Percentiles rank a stretch among this genome's conserved stretches.
Conservation (phyloP, 192 early-diverging fungal genomes). For the Coemansia sp. region DNA sequence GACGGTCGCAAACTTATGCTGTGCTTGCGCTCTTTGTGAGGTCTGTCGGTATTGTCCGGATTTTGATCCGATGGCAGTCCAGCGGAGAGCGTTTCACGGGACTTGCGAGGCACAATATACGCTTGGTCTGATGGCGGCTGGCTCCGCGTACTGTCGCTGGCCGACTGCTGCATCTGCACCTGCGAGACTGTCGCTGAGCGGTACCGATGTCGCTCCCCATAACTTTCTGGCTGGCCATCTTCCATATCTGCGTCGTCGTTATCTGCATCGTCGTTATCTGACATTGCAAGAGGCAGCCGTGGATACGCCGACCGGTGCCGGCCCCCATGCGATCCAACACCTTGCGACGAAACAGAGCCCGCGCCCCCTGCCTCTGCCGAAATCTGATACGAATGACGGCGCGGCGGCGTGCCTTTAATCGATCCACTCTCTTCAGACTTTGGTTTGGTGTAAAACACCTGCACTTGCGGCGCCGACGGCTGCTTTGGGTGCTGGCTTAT, state of each 20-base stretch:
- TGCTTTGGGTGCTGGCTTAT: conserved; percentile 48
- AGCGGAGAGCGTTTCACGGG: conserved; percentile 3
- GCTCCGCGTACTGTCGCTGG: conserved; percentile 1
- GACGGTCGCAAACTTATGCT: conserved; percentile 38
- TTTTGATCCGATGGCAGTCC: background rate
- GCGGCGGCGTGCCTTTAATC: conserved; percentile 27
- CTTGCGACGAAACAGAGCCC: conserved; percentile 4
- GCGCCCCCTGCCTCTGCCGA: conserved; percentile 9
- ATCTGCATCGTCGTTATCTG: conserved; percentile 5
- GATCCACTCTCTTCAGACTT: conserved; percentile 8
- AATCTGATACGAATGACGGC: conserved; percentile 50
- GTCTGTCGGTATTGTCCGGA: background rate
- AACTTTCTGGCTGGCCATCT: background rate
- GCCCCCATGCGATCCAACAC: background rate
- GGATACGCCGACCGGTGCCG: background rate
- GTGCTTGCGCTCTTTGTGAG: conserved; percentile 18
- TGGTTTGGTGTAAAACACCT: conserved; percentile 40
- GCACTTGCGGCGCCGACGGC: conserved; percentile 32
- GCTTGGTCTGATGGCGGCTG: background rate
- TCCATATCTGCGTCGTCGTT: background rate
- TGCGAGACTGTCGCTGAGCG: conserved; percentile 49
- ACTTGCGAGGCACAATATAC: conserved; percentile 2
- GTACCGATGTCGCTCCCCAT: conserved; percentile 13
- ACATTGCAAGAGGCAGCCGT: background rate
- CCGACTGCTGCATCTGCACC: conserved; percentile 6